These are phyloP conservation scores for Seiridium cupressi DNA, from an alignment of 2,329 filamentous ascomycete species.

Conservation along the genomic window DNA sequence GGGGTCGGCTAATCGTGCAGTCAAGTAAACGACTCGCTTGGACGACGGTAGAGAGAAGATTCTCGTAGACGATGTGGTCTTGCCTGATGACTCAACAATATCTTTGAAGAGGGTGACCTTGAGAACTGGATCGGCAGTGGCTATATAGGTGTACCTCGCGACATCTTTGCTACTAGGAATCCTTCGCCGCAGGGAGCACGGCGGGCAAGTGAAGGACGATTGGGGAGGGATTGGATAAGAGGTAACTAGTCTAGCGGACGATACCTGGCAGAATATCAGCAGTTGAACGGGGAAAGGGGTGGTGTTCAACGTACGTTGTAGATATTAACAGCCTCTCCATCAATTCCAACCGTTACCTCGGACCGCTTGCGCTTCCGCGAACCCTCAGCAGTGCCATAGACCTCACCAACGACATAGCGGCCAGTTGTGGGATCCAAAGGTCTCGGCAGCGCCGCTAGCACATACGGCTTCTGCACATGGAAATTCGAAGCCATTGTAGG, in stretches of 20 bases:
- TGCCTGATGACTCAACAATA: slow-evolving; percentile 46
- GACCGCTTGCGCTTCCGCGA: slow-evolving; percentile 62
- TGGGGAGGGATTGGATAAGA: slow-evolving; percentile 67
- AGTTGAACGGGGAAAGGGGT: neutral
- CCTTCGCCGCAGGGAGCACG: slow-evolving; percentile 56
- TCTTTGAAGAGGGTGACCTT: slow-evolving; percentile 62
- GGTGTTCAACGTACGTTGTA: slow-evolving; percentile 47
- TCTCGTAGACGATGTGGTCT: slow-evolving; percentile 49
- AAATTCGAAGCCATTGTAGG: slow-evolving; percentile 55
- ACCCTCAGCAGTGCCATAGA: slow-evolving; percentile 57
- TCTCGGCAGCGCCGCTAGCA: slow-evolving; percentile 57
- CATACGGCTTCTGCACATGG: slow-evolving; percentile 63
- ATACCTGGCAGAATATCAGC: slow-evolving; percentile 41
- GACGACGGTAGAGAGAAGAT: slow-evolving; percentile 40
- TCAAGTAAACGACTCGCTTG: slow-evolving; percentile 41
- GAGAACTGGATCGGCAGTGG: slow-evolving; percentile 47
- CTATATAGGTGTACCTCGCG: slow-evolving; percentile 60
- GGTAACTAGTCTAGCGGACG: slow-evolving; percentile 60
- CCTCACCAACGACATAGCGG: slow-evolving; percentile 57
- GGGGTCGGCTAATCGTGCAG: slow-evolving; percentile 27
- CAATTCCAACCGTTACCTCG: slow-evolving; percentile 61
- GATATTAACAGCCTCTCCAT: slow-evolving; percentile 64
- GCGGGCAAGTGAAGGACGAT: slow-evolving; percentile 61
- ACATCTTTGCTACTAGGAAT: slow-evolving; percentile 45
- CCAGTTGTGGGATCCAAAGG: slow-evolving; percentile 51